Evolutionary conservation across 805 yeast genomes (phyloP).

Genomic region (Allodekkera sacchari): DNA sequence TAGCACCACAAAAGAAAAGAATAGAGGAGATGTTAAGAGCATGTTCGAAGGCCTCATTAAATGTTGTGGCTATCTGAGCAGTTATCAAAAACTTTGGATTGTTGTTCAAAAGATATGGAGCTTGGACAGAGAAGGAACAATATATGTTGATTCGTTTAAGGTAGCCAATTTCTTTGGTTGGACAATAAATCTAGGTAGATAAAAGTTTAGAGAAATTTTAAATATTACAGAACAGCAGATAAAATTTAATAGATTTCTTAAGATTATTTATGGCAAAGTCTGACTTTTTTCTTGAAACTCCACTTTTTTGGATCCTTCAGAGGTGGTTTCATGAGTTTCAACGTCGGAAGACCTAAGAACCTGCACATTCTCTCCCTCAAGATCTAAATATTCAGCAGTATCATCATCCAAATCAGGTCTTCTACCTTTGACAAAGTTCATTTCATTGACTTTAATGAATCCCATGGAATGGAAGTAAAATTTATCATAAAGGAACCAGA

Average conservation of each 20-base stretch:
- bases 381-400: conserved; percentile 6
- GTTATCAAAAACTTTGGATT: conserved; percentile 22
- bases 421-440: conserved; percentile 45
- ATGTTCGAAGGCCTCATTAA: conserved; percentile 23
- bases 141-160: conserved; percentile 32
- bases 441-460: conserved; percentile 31
- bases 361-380: conserved; percentile 1
- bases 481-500: conserved; percentile 21
- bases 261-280: neutral
- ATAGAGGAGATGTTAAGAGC: conserved; percentile 18
- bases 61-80: conserved; percentile 22
- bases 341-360: conserved; percentile 1
- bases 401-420: conserved; percentile 26
- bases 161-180: conserved; percentile 31
- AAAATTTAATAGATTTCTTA: too few species aligned
- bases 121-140: conserved; percentile 24
- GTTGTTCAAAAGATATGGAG: conserved; percentile 29
- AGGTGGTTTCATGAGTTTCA: neutral
- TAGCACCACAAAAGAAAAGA: conserved; percentile 19
- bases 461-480: conserved; percentile 11
- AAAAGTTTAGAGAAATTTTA: too few species aligned
- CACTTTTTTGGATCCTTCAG: neutral
- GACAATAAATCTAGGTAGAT: conserved; percentile 22
- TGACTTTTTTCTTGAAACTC: neutral
- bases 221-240: too few species aligned